These are phyloP conservation scores for Saccharomycopsis selenospora DNA, from an alignment of 805 yeast genomes.

Conservation along the genomic window DNA sequence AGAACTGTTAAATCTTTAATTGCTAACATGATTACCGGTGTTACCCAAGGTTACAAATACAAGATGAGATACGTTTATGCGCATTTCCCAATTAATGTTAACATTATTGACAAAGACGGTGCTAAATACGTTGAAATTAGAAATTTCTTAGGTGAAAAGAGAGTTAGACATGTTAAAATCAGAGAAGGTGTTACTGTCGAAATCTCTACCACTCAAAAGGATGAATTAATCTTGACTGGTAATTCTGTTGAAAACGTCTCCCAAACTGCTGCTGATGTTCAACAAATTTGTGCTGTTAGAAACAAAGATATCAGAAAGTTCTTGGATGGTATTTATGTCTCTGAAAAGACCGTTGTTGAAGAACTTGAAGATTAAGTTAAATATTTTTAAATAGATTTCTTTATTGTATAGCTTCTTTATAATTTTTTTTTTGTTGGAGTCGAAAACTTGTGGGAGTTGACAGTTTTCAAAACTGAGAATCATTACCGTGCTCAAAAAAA, in stretches of 20 bases:
- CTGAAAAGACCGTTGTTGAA: slow-evolving; percentile 84
- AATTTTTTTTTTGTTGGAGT: slow-evolving; percentile 3
- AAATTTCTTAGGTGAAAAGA: slow-evolving; percentile 99
- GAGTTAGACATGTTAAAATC: slow-evolving; percentile 82
- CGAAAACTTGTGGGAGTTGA: neutral
- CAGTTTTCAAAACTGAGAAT: slow-evolving; percentile 13
- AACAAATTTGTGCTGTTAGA: slow-evolving; percentile 97
- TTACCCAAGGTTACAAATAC: slow-evolving; percentile 98
- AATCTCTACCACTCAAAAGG: slow-evolving; percentile 80
- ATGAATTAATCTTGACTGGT: slow-evolving; percentile 88
- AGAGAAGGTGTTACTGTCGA: slow-evolving; percentile 85
- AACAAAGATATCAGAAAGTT: slow-evolving; percentile 99
- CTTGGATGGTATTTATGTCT: slow-evolving; percentile 99
- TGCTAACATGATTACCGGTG: slow-evolving; percentile 95
- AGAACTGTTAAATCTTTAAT: slow-evolving; percentile 97
- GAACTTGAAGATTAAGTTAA: slow-evolving; percentile 35
- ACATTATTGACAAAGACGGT: slow-evolving; percentile 76
- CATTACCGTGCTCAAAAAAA: slow-evolving; percentile 20
- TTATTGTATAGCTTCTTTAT: neutral
- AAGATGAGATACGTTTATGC: slow-evolving; percentile 99
- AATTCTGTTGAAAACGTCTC: slow-evolving; percentile 97
- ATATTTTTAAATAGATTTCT: neutral
- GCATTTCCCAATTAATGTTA: slow-evolving; percentile 99
- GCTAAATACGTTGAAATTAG: slow-evolving; percentile 82
- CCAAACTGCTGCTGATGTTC: slow-evolving; percentile 97